A percentile compares a stretch with the other conserved stretches of the same genome.
Evolutionary conservation across 768 basidiomycete genomes (phyloP).

Genomic region (Leccinum disarticulatum): DNA sequence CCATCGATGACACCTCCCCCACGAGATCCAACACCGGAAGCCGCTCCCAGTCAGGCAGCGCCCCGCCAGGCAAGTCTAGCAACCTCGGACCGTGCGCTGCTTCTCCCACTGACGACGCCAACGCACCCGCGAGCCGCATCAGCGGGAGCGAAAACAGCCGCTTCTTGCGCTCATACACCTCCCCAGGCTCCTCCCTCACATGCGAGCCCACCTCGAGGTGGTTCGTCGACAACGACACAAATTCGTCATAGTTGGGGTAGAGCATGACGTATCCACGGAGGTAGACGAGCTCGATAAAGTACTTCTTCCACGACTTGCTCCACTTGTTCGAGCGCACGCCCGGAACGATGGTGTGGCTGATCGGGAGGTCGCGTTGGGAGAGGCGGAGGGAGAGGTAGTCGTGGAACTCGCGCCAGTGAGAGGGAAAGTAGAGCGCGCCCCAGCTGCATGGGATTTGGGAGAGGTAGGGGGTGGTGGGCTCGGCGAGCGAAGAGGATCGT

Average conservation of each 20-base stretch:
- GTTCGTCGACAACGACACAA: slow-evolving; percentile 82
- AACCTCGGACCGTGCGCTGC: slow-evolving; percentile 33
- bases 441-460: slow-evolving; percentile 89
- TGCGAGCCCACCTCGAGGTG: slow-evolving; percentile 85
- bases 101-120: slow-evolving; percentile 1
- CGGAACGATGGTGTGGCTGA: slow-evolving; percentile 58
- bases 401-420: slow-evolving; percentile 88
- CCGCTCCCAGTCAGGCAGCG: slow-evolving; percentile 49
- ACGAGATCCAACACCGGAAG: slow-evolving; percentile 74
- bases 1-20: slow-evolving; percentile 42
- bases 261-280: slow-evolving; percentile 86
- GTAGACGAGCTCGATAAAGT: slow-evolving; percentile 83
- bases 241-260: slow-evolving; percentile 78
- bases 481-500: slow-evolving; percentile 35
- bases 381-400: slow-evolving; percentile 70
- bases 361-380: slow-evolving; percentile 38
- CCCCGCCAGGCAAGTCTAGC: slow-evolving; percentile 56
- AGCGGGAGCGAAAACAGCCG: slow-evolving; percentile 68
- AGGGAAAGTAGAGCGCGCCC: slow-evolving; percentile 90
- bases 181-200: slow-evolving; percentile 55
- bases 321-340: slow-evolving; percentile 78
- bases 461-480: slow-evolving; percentile 67
- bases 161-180: slow-evolving; percentile 52
- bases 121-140: slow-evolving; percentile 42
- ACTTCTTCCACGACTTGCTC: slow-evolving; percentile 85